Percentiles rank a stretch among this genome's conserved stretches.
Conservation (phyloP, 352 stramenopile genomes). For the Lagenidium sp. region DNA sequence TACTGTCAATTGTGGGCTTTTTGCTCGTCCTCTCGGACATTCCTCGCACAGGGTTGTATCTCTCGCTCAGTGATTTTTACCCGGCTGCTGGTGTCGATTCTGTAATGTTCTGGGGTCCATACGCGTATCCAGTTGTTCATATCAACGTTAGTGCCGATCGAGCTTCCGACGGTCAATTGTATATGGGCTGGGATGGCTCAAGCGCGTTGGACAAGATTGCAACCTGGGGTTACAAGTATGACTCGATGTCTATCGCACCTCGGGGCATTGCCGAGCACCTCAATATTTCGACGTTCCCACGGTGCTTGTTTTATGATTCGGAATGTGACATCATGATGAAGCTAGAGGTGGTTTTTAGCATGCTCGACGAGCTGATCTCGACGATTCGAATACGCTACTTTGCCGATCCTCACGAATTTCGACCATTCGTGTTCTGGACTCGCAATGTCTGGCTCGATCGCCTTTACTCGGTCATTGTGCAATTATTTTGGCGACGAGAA, state of each 20-base stretch:
- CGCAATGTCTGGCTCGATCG: slow-evolving; percentile 10
- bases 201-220: neutral
- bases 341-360: too few relatives aligned
- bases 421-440: too few relatives aligned
- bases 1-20: neutral
- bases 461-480: slow-evolving; percentile 6
- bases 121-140: neutral
- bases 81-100: neutral
- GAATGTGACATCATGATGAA: neutral
- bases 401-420: slow-evolving; percentile 2
- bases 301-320: slow-evolving; percentile 9
- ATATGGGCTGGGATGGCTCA: neutral
- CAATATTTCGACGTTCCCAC: slow-evolving; percentile 3
- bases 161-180: neutral
- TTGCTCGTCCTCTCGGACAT: neutral
- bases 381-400: slow-evolving; percentile 1
- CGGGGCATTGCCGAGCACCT: slow-evolving; percentile 1
- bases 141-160: too few relatives aligned
- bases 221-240: slow-evolving; percentile 1
- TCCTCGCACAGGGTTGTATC: neutral
- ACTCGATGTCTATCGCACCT: neutral
- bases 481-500: neutral
- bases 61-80: neutral
- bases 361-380: slow-evolving; percentile 8
- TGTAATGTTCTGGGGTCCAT: neutral